These are phyloP conservation scores for Diaporthe sp. DNA, from an alignment of 2,329 filamentous ascomycete species.

Conservation along the genomic window DNA sequence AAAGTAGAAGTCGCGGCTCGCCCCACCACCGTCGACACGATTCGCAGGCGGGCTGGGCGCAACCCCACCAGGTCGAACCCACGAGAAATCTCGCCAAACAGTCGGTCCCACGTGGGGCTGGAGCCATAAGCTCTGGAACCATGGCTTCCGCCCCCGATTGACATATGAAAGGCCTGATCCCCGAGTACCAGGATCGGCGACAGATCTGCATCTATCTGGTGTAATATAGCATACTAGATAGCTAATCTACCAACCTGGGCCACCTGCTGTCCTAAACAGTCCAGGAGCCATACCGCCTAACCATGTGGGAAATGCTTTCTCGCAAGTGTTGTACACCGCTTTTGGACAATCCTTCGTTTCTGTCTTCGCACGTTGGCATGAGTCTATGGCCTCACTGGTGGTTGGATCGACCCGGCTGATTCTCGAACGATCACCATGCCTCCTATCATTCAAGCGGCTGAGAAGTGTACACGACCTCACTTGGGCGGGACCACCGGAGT, in stretches of 20 bases:
- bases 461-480: background rate
- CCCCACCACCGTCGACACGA: constrained; percentile 28
- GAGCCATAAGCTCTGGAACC: background rate
- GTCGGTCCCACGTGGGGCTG: constrained; percentile 37
- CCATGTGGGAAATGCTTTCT: background rate
- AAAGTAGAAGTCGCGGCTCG: constrained; percentile 10
- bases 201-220: background rate
- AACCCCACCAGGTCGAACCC: constrained; percentile 34
- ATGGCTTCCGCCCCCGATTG: background rate
- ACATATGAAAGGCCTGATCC: constrained; percentile 16
- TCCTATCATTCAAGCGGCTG: background rate
- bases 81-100: constrained; percentile 40
- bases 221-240: background rate
- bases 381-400: background rate
- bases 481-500: background rate
- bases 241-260: background rate
- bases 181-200: background rate
- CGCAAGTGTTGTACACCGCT: background rate
- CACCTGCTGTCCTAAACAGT: background rate
- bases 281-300: background rate
- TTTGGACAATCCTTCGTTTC: background rate
- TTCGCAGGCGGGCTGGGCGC: constrained; percentile 6
- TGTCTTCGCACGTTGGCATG: background rate
- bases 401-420: background rate
- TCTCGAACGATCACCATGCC: background rate